These are phyloP conservation scores for Neofusicoccum sp. DNA, from an alignment of 2,329 filamentous ascomycete genomes.

Conservation along the genomic window DNA sequence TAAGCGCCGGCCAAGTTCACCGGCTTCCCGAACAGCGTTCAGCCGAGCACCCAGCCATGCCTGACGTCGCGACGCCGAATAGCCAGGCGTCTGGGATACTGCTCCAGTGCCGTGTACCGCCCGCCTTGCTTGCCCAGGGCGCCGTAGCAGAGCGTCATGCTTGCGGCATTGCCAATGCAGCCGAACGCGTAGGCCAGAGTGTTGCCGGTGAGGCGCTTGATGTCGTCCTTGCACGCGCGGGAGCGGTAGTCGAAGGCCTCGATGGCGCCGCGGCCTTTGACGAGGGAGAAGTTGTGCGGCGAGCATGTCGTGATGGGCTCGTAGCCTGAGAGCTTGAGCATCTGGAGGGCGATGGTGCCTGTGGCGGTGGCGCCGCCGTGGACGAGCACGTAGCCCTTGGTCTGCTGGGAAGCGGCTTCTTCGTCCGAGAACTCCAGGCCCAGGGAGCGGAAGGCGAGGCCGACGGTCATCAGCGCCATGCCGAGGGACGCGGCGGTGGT, in stretches of 20 bases:
- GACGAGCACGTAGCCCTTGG: too few relatives aligned
- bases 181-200: slow-evolving; percentile 43
- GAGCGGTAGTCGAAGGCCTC: slow-evolving; percentile 2
- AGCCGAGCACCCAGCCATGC: neutral
- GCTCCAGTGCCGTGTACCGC: slow-evolving; percentile 30
- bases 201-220: slow-evolving; percentile 32
- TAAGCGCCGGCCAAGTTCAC: neutral
- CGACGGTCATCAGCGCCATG: slow-evolving; percentile 14
- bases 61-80: neutral
- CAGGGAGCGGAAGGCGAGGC: neutral
- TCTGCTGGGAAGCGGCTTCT: neutral
- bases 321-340: neutral
- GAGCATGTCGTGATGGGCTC: too few relatives aligned
- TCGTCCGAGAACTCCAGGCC: neutral
- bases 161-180: slow-evolving; percentile 39
- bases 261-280: neutral
- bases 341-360: neutral
- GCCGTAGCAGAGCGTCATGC: slow-evolving; percentile 39
- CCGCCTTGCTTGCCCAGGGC: slow-evolving; percentile 41
- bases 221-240: slow-evolving; percentile 25
- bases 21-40: slow-evolving; percentile 21
- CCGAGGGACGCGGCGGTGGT: neutral
- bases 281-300: neutral
- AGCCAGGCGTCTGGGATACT: neutral
- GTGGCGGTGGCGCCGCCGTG: neutral